Evolutionary conservation across 495 filamentous ascomycete species (phyloP), one percentile per base, ranked within the genome.

Genomic region (Neohortaea acidophila): DNA sequence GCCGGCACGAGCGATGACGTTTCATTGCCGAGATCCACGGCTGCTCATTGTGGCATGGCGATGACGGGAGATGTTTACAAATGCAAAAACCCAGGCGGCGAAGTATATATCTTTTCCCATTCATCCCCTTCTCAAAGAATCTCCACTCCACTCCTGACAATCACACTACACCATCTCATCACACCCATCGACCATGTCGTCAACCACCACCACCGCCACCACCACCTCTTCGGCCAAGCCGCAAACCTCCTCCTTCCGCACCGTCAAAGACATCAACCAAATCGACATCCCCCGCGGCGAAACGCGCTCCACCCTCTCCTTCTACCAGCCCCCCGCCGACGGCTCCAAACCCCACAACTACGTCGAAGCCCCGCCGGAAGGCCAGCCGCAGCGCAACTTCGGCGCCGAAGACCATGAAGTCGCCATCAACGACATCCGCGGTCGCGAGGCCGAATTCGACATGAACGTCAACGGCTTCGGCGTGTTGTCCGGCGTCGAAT

Each of bases 391-490:
- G 36, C 63, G 65, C 39, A 91, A 91, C 64, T 77, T 65, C 51
- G 51, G 51, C 34, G 56, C 66, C 38, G 42, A 46, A 25, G 14
- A 51, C 1, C 56, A 66, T 33, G 30, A 56, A 18, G 75, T 79
- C 6, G 36, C 48, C 0, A 64, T 89, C 42, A 52, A 63, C 43
- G 83, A 89, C 59, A 67, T 82, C 51, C 76, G 84, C 7, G 70
- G 68, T 26, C 54, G 57, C 17, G 81, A 84, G 52, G 39, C 54
- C 21, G 39, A 59, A 24, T 89, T 73, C 64, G 74, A 53, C 7
- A 64, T 89, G 4, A 78, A 86, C 66, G 64, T 57, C 34, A 70
- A 86, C 60, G 78, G 81, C 44, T 87, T 92, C 67, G 28, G 24
- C 37, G 59, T 64, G 27, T 51, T 75, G 9, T 56, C 57, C 19